phyloP scores from a whole-genome alignment of 1,284 basidiomycete species.

The Rhodotorula sp. region DNA sequence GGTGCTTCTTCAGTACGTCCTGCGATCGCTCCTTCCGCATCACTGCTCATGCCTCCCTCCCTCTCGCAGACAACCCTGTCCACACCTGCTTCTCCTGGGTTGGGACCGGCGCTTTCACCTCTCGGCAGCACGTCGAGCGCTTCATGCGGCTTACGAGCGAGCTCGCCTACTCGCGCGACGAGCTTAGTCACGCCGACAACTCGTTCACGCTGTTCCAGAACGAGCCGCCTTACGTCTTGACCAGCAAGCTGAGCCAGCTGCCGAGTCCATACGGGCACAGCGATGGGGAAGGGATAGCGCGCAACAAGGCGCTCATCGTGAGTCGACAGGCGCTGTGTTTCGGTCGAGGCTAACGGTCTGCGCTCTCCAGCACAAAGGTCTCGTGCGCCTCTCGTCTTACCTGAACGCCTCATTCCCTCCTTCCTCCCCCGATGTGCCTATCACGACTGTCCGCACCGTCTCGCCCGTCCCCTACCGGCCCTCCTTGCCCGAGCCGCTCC shows the following conservation, averaged over 20 bases:
- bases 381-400: slow-evolving; percentile 11
- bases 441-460: background rate
- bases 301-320: slow-evolving; percentile 43
- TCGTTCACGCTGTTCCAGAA: slow-evolving; percentile 44
- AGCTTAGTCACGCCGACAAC: slow-evolving; percentile 44
- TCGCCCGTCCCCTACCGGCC: slow-evolving; percentile 1
- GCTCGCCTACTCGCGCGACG: slow-evolving; percentile 22
- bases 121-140: slow-evolving; percentile 30
- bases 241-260: slow-evolving; percentile 24
- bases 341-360: too few species aligned
- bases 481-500: slow-evolving; percentile 1
- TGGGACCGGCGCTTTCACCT: slow-evolving; percentile 44
- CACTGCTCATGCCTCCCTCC: background rate
- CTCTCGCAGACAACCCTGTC: slow-evolving; percentile 16
- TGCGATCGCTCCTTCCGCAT: background rate
- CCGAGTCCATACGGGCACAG: slow-evolving; percentile 33
- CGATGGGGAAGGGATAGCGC: slow-evolving; percentile 35
- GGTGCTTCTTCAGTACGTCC: slow-evolving; percentile 45
- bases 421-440: background rate
- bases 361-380: slow-evolving; percentile 9
- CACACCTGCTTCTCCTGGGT: slow-evolving; percentile 47
- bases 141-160: slow-evolving; percentile 35
- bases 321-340: background rate
- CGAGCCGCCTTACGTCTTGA: slow-evolving; percentile 40
- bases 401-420: slow-evolving; percentile 3